A percentile compares a stretch with the other conserved stretches of the same genome.
Conservation (phyloP, 371 early-diverging fungal species). For the Apophysomyces trapeziformis region DNA sequence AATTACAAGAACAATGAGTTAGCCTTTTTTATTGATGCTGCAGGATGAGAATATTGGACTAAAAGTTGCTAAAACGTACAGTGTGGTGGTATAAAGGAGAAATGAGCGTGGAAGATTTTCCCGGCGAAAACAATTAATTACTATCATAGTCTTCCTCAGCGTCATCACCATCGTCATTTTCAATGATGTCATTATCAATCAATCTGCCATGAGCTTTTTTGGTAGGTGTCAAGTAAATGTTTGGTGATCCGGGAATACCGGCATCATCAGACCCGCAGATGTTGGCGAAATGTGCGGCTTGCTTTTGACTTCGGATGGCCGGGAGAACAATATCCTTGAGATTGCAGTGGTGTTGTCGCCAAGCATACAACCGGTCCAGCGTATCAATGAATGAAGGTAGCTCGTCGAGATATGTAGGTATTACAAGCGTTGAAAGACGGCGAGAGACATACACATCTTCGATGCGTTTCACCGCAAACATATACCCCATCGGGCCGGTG, state of each 20-base stretch:
- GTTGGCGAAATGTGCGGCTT: not conserved
- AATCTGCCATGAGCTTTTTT: not conserved
- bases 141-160: not conserved
- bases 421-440: not conserved
- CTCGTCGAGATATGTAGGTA: slow-evolving; percentile 16
- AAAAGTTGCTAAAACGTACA: no score
- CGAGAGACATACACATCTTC: slow-evolving; percentile 1
- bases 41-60: no score
- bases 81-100: no score
- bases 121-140: no score
- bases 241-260: not conserved
- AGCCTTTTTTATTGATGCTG: no score
- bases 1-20: no score
- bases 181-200: not conserved
- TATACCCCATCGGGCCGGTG: not conserved
- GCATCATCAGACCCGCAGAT: not conserved
- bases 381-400: slow-evolving; percentile 12
- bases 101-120: no score
- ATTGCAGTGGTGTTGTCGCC: slow-evolving; percentile 1
- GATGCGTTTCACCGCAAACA: not conserved
- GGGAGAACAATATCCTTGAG: slow-evolving; percentile 8
- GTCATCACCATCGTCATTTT: not conserved
- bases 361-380: slow-evolving; percentile 1
- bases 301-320: not conserved
- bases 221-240: not conserved